Evolutionary conservation across 2,329 filamentous ascomycete genomes (phyloP), one percentile per base, ranked within the genome.

Genomic region (Zasmidium citrigriseum): DNA sequence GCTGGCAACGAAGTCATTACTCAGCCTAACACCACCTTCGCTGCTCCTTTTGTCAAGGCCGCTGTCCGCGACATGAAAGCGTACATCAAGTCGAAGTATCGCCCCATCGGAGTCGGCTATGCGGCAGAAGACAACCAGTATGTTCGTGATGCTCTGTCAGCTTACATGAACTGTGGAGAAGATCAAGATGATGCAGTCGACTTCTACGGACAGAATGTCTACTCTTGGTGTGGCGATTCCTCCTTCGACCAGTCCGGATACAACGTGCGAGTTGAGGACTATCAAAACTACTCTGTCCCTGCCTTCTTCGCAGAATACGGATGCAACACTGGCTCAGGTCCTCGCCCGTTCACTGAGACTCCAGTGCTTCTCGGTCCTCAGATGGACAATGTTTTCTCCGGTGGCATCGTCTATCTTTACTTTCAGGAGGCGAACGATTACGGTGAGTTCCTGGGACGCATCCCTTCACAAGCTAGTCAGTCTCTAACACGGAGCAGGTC

Each of bases 141-240:
- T 18, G 95, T 96, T 68, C 90, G 93, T 74, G 82, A 82, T 64
- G 81, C 91, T 68, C 86, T 97, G 70, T 90, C 91, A 66, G 80
- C 91, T 73, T 98, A 96, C 84, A 96, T 98, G 80, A 92, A 96
- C 83, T 99, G 95, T 73, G 90, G 92, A 60, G 24, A 2, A 18
- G 75, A 85, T 60, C 73, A 81, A 24, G 78, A 81, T 10, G 77
- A 79, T 71, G 76, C 89, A 60, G 96, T 98, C 66, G 95, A 98
- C 78, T 97, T 95, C 83, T 98, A 92, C 90, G 95, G 95, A 59
- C 98, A 98, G 88, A 99, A 98, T 83, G 96, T 98, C 79, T 98
- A 98, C 84, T 96, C 93, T 52, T 98, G 95, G 95, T 99, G 95
- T 75, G 95, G 93, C 67, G 76, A 92, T 68, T 96, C 90, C 71